Base-by-base conservation (phyloP, 2,329 filamentous ascomycete species). In the Tympanopsis confertula region DNA sequence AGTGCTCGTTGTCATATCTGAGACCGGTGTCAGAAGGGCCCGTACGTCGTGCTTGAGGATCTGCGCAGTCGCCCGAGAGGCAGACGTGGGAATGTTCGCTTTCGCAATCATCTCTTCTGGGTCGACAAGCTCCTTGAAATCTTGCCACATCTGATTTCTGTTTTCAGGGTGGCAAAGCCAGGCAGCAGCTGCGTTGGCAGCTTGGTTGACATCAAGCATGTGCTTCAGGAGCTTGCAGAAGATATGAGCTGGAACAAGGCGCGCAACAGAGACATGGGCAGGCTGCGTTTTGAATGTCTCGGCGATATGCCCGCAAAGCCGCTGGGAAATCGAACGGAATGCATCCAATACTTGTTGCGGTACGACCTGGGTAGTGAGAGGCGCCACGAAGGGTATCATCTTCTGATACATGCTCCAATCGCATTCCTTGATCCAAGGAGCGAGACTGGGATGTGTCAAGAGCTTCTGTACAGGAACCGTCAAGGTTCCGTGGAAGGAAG, bases 401-500 rank as follows among this genome's bases (percentile, higher is more conserved):
- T 78, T 79, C 51, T 46, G 30, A 53, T 82, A 82, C 74, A 82
- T 82, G 45, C 78, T 62, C 65, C 76, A 78, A 51, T 82, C 78
- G 46, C 77, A 81, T 55, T 80, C 74, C 47, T 72, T 70, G 40
- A 82, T 78, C 78, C 78, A 82, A 5, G 73, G 65, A 5, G 74
- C 74, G 44, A 82, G 61, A 44, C 71, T 71, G 3, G 70, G 68
- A 44, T 78, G 69, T 5, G 71, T 71, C 45, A 82, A 68, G 13
- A 82, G 59, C 53, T 80, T 82, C 50, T 81, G 74, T 18, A 81
- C 75, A 13, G 78, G 78, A 18, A 81, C 76, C 10, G 78, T 82
- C 47, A 82, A 63, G 3, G 75, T 81, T 40, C 78, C 78, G 48
- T 80, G 75, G 52, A 82, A 82, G 10, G 77, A 75, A 26, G 71